These are phyloP conservation scores for Cyclospora cayetanensis DNA, from an alignment of 169 alveolate species.

Conservation along the genomic window DNA sequence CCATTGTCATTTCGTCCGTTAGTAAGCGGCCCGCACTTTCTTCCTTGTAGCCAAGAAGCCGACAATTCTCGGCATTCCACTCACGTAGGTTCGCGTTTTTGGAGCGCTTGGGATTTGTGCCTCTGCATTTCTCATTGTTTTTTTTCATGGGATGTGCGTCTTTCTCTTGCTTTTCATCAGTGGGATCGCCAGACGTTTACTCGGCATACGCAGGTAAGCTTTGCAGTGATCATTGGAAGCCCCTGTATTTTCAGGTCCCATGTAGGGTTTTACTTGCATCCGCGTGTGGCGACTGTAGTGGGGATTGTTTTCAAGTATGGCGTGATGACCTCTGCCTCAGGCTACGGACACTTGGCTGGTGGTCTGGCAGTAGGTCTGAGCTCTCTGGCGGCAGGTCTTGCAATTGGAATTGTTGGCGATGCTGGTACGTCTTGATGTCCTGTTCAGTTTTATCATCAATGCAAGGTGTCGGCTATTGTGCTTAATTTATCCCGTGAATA, in stretches of 20 bases:
- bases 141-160: neutral
- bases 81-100: neutral
- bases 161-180: neutral
- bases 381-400: conserved; percentile 96
- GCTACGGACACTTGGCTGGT: conserved; percentile 94
- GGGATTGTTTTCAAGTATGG: too few relatives aligned
- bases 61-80: neutral
- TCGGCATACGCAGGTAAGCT: conserved; percentile 65
- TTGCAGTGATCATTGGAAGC: neutral
- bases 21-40: neutral
- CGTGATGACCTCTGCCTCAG: conserved; percentile 90
- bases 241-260: too few relatives aligned
- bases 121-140: neutral
- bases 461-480: too few relatives aligned
- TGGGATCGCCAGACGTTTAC: conserved; percentile 66
- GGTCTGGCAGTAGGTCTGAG: conserved; percentile 82
- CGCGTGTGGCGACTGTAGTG: too few relatives aligned
- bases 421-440: conserved; percentile 86
- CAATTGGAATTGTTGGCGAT: conserved; percentile 99
- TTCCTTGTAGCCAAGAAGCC: neutral
- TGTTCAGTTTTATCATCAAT: neutral
- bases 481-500: too few relatives aligned
- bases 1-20: conserved; percentile 76
- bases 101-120: neutral
- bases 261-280: too few relatives aligned